A percentile compares a stretch with the other conserved stretches of the same genome.
These are phyloP conservation scores for Celoporthe dispersa DNA, from an alignment of 2,329 filamentous ascomycete genomes.

Conservation along the genomic window DNA sequence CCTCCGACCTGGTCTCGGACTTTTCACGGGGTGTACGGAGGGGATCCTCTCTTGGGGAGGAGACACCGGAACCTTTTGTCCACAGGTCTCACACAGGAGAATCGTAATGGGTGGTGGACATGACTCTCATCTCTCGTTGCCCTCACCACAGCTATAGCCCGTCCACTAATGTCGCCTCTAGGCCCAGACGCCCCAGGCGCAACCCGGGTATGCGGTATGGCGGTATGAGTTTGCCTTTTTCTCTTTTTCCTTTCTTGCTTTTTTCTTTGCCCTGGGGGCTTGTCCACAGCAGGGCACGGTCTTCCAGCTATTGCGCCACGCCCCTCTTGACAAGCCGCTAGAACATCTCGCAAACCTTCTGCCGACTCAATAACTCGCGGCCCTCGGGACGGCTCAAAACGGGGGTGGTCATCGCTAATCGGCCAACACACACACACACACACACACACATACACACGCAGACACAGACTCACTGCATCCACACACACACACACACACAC, in stretches of 20 bases:
- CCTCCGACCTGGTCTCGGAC: not conserved
- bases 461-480: constrained; percentile 16
- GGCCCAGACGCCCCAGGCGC: constrained; percentile 13
- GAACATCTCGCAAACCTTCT: constrained; percentile 25
- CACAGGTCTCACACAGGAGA: not conserved
- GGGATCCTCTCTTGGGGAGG: not conserved
- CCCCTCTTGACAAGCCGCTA: constrained; percentile 21
- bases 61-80: not conserved
- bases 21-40: not conserved
- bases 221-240: not conserved
- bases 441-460: not conserved
- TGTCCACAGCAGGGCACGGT: not conserved
- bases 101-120: constrained; percentile 13
- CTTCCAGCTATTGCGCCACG: not conserved
- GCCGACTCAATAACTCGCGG: constrained; percentile 19
- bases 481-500: constrained; percentile 4
- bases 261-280: too few species aligned
- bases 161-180: constrained; percentile 25
- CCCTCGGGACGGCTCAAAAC: constrained; percentile 9
- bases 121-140: constrained; percentile 19
- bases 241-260: too few species aligned
- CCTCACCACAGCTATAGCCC: constrained; percentile 10
- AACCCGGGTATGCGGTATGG: not conserved
- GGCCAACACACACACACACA: constrained; percentile 24
- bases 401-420: constrained; percentile 21